phyloP scores from a whole-genome alignment of 495 filamentous ascomycete genomes.

The Aspergillus campestris region DNA sequence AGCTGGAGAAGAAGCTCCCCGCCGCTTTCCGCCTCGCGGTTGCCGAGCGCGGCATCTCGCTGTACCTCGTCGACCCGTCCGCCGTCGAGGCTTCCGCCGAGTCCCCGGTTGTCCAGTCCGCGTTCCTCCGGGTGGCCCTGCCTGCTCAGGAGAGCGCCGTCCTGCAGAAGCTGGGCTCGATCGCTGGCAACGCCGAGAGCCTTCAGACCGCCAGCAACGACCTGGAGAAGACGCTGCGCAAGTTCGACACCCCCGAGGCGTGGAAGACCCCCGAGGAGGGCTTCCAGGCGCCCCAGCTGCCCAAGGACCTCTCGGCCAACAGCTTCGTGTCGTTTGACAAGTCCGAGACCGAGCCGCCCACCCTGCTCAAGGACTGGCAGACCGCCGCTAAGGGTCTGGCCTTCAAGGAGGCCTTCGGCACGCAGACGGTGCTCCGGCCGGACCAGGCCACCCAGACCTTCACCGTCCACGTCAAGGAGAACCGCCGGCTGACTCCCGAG shows the following conservation, averaged over 20 bases:
- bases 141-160: conserved; percentile 44
- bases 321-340: conserved; percentile 81
- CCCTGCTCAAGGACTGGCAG: conserved; percentile 65
- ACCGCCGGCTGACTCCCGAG: conserved; percentile 77
- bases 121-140: conserved; percentile 68
- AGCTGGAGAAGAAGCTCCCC: conserved; percentile 82
- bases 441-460: conserved; percentile 79
- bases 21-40: conserved; percentile 56
- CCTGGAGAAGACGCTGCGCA: conserved; percentile 59
- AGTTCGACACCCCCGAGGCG: conserved; percentile 63
- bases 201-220: conserved; percentile 56
- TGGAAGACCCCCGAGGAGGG: conserved; percentile 66
- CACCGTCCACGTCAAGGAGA: conserved; percentile 87
- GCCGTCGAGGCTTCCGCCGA: conserved; percentile 55
- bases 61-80: conserved; percentile 65
- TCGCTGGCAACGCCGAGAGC: conserved; percentile 45
- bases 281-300: conserved; percentile 40
- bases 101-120: conserved; percentile 57
- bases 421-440: conserved; percentile 64
- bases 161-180: conserved; percentile 47
- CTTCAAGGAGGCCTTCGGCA: conserved; percentile 92
- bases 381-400: conserved; percentile 76
- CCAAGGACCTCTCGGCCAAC: conserved; percentile 56
- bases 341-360: conserved; percentile 56
- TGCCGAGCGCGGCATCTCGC: conserved; percentile 53